Evolutionary conservation across 805 yeast species (phyloP), one percentile per base, ranked within the genome.

Genomic region (Teunomyces funiuensis): DNA sequence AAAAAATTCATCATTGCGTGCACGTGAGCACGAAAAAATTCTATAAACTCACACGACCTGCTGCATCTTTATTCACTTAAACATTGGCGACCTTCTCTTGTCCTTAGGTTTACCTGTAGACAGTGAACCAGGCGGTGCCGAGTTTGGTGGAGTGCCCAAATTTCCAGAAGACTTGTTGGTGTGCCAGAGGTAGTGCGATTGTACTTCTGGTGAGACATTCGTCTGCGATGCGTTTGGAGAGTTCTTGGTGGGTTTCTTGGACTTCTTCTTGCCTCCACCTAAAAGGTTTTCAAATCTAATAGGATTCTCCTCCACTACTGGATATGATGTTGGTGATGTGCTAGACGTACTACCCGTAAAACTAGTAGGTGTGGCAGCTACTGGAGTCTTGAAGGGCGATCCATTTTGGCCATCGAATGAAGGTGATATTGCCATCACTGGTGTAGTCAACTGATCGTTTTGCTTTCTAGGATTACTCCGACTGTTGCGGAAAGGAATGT

Each of bases 401-500:
- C 34, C 34, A 37, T 28, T 36, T n/a, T 40, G 44, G 10, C 23
- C 46, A 37, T 59, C 63, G 37, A 53, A 54, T 1, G 51, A 46
- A 2, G 65, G 54, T 17, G 57, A 15, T 6, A 48, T 23, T 9
- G 52, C 55, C 43, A 54, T 46, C 6, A 48, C 51, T 4, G 64
- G 65, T 3, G 63, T 61, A 6, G 55, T 45, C 33, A 36, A 36
- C 10, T 25, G 23, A 34, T 37, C 31, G 22, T 40, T 34, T 20
- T 38, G 39, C 27, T 42, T 30, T 30, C 50, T 47, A 18, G 51
- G 39, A 28, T 47, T 52, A 33, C 50, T 51, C 37, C 63, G 60
- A 29, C 62, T 58, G 40, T 58, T 58, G 36, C 74, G 52, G 49
- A 71, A 71, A 14, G 76, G 76, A 36, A 71, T 60, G 46, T 71